Percentiles rank a stretch among this genome's conserved stretches.
phyloP scores from a whole-genome alignment of 108 stramenopile species.

The Parietichytrium sp. region DNA sequence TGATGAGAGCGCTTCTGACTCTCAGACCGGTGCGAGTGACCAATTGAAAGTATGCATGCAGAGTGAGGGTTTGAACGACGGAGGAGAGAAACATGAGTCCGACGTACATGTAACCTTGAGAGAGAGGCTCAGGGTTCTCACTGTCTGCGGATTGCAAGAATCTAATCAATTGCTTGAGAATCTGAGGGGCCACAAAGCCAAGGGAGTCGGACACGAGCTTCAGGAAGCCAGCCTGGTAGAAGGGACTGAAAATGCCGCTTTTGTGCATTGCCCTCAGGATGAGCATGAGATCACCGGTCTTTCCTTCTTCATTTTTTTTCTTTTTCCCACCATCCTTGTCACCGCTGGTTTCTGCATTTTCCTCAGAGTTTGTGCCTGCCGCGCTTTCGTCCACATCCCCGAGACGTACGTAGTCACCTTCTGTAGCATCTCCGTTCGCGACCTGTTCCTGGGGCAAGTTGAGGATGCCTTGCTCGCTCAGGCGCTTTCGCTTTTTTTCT shows the following conservation, averaged over 20 bases:
- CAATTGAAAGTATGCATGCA: background rate
- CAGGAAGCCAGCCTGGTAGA: slow-evolving; percentile 46
- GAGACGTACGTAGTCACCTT: background rate
- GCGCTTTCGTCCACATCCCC: no score
- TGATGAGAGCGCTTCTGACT: slow-evolving; percentile 45
- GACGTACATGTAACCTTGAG: no score
- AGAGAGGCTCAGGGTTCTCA: no score
- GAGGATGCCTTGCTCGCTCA: background rate
- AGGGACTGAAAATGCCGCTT: background rate
- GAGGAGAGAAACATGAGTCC: no score
- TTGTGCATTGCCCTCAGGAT: slow-evolving; percentile 13
- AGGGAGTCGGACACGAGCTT: slow-evolving; percentile 78
- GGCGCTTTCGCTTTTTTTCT: background rate
- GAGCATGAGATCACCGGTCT: background rate
- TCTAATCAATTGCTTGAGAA: slow-evolving; percentile 71
- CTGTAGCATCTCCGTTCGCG: no score
- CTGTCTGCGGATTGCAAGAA: slow-evolving; percentile 55
- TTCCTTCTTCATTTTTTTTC: no score
- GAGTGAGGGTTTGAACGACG: background rate
- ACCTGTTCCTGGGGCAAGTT: background rate
- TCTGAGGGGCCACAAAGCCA: slow-evolving; percentile 80
- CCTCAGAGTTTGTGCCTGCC: no score
- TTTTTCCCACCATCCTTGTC: background rate
- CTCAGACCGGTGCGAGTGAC: background rate
- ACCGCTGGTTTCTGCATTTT: background rate